Percentiles rank a stretch among this genome's conserved stretches.
phyloP scores from a whole-genome alignment of 805 yeast genomes.

The Ogataea degrootiae region DNA sequence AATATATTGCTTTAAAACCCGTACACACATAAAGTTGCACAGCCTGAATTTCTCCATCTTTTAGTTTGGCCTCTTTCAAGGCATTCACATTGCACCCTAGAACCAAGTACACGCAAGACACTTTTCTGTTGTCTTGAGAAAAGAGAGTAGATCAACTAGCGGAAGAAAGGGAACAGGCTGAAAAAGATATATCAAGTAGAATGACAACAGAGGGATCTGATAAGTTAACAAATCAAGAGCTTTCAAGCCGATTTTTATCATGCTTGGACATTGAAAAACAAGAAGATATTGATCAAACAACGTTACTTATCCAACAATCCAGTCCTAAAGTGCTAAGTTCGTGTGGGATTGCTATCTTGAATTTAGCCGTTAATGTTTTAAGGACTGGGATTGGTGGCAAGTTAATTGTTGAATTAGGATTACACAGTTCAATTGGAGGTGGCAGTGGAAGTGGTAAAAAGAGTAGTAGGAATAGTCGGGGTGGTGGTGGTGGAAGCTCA shows the following conservation, averaged over 20 bases:
- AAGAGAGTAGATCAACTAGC: too few relatives aligned
- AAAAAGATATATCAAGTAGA: too few relatives aligned
- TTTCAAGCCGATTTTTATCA: slow-evolving; percentile 34
- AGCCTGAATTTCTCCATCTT: too few relatives aligned
- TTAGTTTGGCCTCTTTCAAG: too few relatives aligned
- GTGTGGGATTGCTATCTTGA: slow-evolving; percentile 71
- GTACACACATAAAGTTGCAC: too few relatives aligned
- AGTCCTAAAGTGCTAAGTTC: slow-evolving; percentile 64
- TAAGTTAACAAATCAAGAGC: slow-evolving; percentile 9
- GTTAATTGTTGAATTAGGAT: slow-evolving; percentile 54
- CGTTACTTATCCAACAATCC: slow-evolving; percentile 37
- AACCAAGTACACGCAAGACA: too few relatives aligned
- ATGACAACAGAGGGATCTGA: not conserved
- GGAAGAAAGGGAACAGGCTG: too few relatives aligned
- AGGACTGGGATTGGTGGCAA: slow-evolving; percentile 81
- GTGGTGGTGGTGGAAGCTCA: not conserved
- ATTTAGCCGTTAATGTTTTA: slow-evolving; percentile 55
- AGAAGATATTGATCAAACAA: slow-evolving; percentile 48
- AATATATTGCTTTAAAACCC: too few relatives aligned
- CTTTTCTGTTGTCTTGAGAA: too few relatives aligned
- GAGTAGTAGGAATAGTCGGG: slow-evolving; percentile 22
- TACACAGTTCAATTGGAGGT: slow-evolving; percentile 41
- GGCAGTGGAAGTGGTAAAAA: slow-evolving; percentile 13
- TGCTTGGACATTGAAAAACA: slow-evolving; percentile 44
- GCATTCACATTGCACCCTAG: too few relatives aligned